Evolutionary conservation across 768 basidiomycete genomes (phyloP).

Genomic region (Leucocoprinus sp.): DNA sequence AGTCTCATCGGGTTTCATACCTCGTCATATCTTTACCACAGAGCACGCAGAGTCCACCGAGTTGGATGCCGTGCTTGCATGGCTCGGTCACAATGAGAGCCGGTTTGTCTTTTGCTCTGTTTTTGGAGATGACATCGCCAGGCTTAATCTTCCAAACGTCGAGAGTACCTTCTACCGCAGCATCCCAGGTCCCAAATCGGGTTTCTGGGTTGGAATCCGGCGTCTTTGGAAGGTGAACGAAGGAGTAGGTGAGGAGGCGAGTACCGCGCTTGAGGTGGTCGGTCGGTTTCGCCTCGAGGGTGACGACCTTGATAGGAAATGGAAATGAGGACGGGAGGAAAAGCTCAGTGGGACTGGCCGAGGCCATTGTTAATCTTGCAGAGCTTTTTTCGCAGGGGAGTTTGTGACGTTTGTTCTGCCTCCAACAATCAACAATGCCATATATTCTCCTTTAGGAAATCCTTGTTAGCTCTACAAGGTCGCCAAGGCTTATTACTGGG

Average conservation of each 20-base stretch:
- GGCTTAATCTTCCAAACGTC: constrained; percentile 59
- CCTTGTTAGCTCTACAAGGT: neutral
- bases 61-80: constrained; percentile 94
- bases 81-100: constrained; percentile 73
- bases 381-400: neutral
- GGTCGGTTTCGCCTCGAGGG: constrained; percentile 44
- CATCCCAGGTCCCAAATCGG: constrained; percentile 88
- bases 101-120: constrained; percentile 50
- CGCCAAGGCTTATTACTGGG: neutral
- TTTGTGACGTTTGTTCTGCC: neutral
- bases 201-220: constrained; percentile 48
- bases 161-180: constrained; percentile 72
- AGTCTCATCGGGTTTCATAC: constrained; percentile 36
- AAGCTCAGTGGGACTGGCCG: constrained; percentile 60
- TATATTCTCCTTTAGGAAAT: constrained; percentile 8
- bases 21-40: constrained; percentile 95
- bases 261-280: constrained; percentile 57
- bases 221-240: constrained; percentile 44
- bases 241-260: constrained; percentile 79
- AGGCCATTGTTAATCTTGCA: constrained; percentile 8
- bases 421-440: constrained; percentile 5
- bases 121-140: constrained; percentile 56
- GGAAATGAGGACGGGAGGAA: constrained; percentile 72
- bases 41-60: constrained; percentile 85
- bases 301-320: constrained; percentile 78